Evolutionary conservation across 129 eudicot genomes (phyloP), one percentile per base, ranked within the genome.

Genomic region (Flaveria trinervia): DNA sequence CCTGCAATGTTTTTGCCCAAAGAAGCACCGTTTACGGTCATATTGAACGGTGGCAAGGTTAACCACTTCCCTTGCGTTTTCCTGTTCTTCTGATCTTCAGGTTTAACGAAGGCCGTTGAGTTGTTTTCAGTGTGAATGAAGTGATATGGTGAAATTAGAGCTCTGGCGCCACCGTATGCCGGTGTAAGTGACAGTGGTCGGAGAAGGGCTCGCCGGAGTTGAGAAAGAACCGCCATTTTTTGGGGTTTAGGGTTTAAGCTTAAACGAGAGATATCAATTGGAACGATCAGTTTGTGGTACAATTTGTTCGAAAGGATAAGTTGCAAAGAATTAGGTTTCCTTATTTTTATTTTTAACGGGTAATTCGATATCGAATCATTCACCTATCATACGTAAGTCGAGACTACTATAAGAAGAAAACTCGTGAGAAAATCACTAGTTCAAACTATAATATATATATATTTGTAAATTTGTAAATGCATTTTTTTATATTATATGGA

Each of bases 41-140:
- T 17, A 68, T 65, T 33, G 79, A 84, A 94, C 6, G 97, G 90
- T 36, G 97, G 98, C 55, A 94, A 73, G 20, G 92, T 86, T 61
- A 89, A 78, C 97, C 98, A 91, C 65, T 87, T 83, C 13, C 79
- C 84, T 59, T 81, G 73, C 56, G 15, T 70, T 20, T 73, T 79
- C 2, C 30, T 78, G 28, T 46, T 77, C 28, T 66, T 78, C 55
- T 83, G 68, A 16, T 70, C 72, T 67, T 79, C 82, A 0, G 80
- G 23, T 60, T 70, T 69, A 22, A 22, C 2, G 10, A 17, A 10
- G 2, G 59, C 60, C 36, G 77, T 81, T 30, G 88, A 76, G 73
- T 44, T 20, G 84, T 71, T 76, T 65, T 48, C 80, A 52, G 62
- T 17, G 44, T 77, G 64, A 36, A 30, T 62, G 14, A 60, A 9